A percentile compares a stretch with the other conserved stretches of the same genome.
These are phyloP conservation scores for Fallopia convolvulus DNA, from an alignment of 148 eudicot genomes.

Conservation along the genomic window DNA sequence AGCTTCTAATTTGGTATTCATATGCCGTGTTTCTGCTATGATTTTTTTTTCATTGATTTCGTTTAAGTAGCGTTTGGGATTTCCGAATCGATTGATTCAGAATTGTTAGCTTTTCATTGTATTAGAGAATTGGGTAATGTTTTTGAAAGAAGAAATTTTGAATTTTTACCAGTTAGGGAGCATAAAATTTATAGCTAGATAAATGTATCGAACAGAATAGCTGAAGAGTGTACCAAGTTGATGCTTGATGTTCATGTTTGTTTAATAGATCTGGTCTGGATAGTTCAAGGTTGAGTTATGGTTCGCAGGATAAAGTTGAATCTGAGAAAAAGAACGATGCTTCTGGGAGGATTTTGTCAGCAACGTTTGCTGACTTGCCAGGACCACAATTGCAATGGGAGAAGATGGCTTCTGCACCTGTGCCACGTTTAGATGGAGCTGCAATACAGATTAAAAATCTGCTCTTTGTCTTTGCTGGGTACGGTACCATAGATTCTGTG, in stretches of 20 bases:
- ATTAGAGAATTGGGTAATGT: background rate
- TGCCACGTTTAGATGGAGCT: constrained; percentile 95
- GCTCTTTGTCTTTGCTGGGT: constrained; percentile 90
- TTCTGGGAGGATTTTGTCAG: constrained; percentile 50
- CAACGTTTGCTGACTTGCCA: constrained; percentile 87
- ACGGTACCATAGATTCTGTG: constrained; percentile 81
- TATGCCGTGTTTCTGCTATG: background rate
- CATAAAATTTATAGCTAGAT: background rate
- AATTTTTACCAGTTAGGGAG: background rate
- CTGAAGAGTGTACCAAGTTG: background rate
- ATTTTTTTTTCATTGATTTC: background rate
- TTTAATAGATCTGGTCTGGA: background rate
- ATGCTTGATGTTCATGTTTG: background rate
- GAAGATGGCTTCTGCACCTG: constrained; percentile 73
- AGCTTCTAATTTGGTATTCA: too few relatives aligned
- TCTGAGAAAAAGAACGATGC: constrained; percentile 20
- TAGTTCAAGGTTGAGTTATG: background rate
- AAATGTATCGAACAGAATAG: background rate
- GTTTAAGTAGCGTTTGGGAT: background rate
- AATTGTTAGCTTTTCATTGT: background rate
- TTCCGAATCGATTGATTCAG: background rate
- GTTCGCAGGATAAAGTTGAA: constrained; percentile 23
- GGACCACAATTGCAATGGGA: constrained; percentile 80
- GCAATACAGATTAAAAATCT: constrained; percentile 85
- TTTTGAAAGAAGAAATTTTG: background rate